A percentile compares a stretch with the other conserved stretches of the same genome.
Evolutionary conservation across 1,284 basidiomycete species (phyloP).

Genomic region (Moesziomyces parantarcticus): DNA sequence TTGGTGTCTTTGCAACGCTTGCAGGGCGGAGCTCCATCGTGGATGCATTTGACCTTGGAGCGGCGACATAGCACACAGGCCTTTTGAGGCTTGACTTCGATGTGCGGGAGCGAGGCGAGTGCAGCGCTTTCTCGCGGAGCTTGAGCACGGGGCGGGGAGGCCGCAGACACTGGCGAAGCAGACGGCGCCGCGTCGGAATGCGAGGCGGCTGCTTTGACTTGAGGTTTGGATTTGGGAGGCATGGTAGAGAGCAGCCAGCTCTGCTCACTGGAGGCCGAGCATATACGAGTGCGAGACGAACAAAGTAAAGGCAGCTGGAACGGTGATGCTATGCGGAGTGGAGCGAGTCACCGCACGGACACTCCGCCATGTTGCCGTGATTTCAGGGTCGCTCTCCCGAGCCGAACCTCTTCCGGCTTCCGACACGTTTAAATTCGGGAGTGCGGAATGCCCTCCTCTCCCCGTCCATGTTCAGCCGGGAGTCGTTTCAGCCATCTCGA

Average conservation of each 20-base stretch:
- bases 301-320: no score
- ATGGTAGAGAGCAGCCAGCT: conserved; percentile 4
- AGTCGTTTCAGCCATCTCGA: no score
- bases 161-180: conserved; percentile 22
- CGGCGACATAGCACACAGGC: conserved; percentile 56
- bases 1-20: conserved; percentile 53
- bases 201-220: neutral
- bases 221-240: conserved; percentile 27
- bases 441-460: no score
- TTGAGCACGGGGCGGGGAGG: conserved; percentile 22
- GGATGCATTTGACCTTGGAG: conserved; percentile 59
- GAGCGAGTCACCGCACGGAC: no score
- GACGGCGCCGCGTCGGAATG: conserved; percentile 17
- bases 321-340: no score
- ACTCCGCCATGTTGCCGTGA: no score
- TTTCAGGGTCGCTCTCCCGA: no score
- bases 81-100: conserved; percentile 57
- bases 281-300: no score
- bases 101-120: conserved; percentile 23
- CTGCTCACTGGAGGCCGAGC: no score
- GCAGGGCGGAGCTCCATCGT: conserved; percentile 59
- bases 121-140: conserved; percentile 12
- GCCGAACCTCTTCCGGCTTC: no score
- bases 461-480: no score
- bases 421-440: no score